phyloP scores from a whole-genome alignment of 2,329 filamentous ascomycete species.

The Pyrenophora seminiperda region DNA sequence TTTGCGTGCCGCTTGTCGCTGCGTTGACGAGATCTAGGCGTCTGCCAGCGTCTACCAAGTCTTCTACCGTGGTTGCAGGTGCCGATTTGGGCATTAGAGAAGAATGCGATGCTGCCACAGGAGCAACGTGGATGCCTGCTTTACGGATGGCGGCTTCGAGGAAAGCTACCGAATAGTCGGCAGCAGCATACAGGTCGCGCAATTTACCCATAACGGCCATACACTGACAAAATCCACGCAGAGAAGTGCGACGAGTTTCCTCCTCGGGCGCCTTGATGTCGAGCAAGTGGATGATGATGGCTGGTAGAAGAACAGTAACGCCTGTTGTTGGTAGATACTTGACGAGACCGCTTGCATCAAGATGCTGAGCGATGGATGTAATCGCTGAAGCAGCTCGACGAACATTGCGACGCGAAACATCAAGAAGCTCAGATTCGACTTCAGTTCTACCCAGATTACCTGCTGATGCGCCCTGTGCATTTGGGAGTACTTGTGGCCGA shows the following conservation, averaged over 20 bases:
- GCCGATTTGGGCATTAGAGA: slow-evolving; percentile 32
- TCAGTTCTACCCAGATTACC: slow-evolving; percentile 48
- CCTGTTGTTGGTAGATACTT: slow-evolving; percentile 84
- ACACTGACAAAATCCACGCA: slow-evolving; percentile 85
- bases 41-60: slow-evolving; percentile 53
- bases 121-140: slow-evolving; percentile 74
- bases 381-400: slow-evolving; percentile 84
- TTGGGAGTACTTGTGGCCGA: slow-evolving; percentile 85
- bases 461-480: slow-evolving; percentile 61
- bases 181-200: slow-evolving; percentile 86
- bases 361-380: slow-evolving; percentile 78
- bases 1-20: slow-evolving; percentile 16
- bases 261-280: slow-evolving; percentile 85
- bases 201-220: slow-evolving; percentile 90
- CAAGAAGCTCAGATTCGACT: slow-evolving; percentile 69
- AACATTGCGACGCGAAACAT: slow-evolving; percentile 81
- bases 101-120: slow-evolving; percentile 35
- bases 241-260: slow-evolving; percentile 71
- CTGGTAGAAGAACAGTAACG: slow-evolving; percentile 86
- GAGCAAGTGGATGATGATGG: slow-evolving; percentile 90
- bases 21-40: slow-evolving; percentile 44
- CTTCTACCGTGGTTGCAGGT: slow-evolving; percentile 51
- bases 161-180: slow-evolving; percentile 95
- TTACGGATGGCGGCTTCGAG: slow-evolving; percentile 90
- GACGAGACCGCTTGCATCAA: slow-evolving; percentile 75